These are phyloP conservation scores for Tagetes erecta DNA, from an alignment of 129 eudicot species.

Conservation along the genomic window DNA sequence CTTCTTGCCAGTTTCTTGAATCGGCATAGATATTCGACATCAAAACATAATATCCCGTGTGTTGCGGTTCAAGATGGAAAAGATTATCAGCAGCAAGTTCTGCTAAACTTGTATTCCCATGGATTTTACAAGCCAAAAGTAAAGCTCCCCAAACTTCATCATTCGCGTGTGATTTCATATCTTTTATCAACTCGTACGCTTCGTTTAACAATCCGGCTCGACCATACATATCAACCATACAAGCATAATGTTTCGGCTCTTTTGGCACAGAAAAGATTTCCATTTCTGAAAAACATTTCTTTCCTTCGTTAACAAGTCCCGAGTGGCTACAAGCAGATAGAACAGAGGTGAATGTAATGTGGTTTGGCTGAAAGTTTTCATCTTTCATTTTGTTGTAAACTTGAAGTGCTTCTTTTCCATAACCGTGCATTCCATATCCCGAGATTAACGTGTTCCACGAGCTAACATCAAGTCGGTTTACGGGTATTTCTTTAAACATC, in stretches of 20 bases:
- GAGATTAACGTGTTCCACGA: constrained; percentile 64
- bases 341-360: constrained; percentile 50
- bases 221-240: constrained; percentile 92
- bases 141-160: constrained; percentile 76
- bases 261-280: constrained; percentile 34
- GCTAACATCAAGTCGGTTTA: constrained; percentile 41
- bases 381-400: constrained; percentile 40
- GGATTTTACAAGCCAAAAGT: constrained; percentile 60
- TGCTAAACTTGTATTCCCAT: constrained; percentile 49
- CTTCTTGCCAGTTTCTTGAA: constrained; percentile 46
- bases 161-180: constrained; percentile 58
- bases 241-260: constrained; percentile 57
- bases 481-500: constrained; percentile 32
- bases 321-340: constrained; percentile 67
- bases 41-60: constrained; percentile 54
- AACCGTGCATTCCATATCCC: constrained; percentile 53
- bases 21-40: constrained; percentile 55
- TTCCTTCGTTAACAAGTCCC: constrained; percentile 52
- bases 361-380: constrained; percentile 43
- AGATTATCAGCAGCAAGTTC: constrained; percentile 57
- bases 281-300: constrained; percentile 35
- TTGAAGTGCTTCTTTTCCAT: constrained; percentile 44
- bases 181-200: constrained; percentile 56
- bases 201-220: constrained; percentile 62
- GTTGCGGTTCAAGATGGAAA: constrained; percentile 56